A percentile compares a stretch with the other conserved stretches of the same genome.
Evolutionary conservation across 1,139 yeast genomes (phyloP).

Genomic region (Citeromyces hawaiiensis): DNA sequence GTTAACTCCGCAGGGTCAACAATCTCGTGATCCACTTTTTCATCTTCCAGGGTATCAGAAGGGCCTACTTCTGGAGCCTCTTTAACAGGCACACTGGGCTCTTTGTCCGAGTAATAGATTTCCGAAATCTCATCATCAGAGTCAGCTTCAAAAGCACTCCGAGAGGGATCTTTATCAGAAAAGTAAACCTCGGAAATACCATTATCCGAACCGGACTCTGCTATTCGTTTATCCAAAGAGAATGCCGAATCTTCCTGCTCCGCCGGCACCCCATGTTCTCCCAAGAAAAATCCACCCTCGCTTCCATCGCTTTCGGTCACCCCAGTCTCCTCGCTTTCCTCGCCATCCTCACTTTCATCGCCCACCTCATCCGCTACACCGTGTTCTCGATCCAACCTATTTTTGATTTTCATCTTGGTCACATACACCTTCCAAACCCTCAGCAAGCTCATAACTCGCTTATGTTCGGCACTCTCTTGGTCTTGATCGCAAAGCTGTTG

Average conservation of each 20-base stretch:
- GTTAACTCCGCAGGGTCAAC: too few relatives aligned
- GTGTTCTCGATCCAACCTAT: constrained; percentile 52
- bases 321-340: constrained; percentile 3
- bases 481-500: constrained; percentile 43
- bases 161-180: constrained; percentile 3
- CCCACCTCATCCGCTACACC: constrained; percentile 31
- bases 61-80: too few relatives aligned
- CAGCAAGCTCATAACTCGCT: constrained; percentile 31
- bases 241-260: constrained; percentile 3
- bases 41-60: too few relatives aligned
- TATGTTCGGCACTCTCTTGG: constrained; percentile 29
- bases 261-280: constrained; percentile 4
- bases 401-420: constrained; percentile 56
- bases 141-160: constrained; percentile 1
- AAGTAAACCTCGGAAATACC: neutral
- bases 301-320: constrained; percentile 1
- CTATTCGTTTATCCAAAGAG: too few relatives aligned
- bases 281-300: constrained; percentile 9
- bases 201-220: constrained; percentile 2
- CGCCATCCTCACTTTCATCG: constrained; percentile 5
- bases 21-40: too few relatives aligned
- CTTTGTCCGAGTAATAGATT: neutral
- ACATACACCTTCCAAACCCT: constrained; percentile 64
- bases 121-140: neutral
- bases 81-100: too few relatives aligned